phyloP scores from a whole-genome alignment of 768 basidiomycete genomes.

The Lactarius pseudohatsudake region DNA sequence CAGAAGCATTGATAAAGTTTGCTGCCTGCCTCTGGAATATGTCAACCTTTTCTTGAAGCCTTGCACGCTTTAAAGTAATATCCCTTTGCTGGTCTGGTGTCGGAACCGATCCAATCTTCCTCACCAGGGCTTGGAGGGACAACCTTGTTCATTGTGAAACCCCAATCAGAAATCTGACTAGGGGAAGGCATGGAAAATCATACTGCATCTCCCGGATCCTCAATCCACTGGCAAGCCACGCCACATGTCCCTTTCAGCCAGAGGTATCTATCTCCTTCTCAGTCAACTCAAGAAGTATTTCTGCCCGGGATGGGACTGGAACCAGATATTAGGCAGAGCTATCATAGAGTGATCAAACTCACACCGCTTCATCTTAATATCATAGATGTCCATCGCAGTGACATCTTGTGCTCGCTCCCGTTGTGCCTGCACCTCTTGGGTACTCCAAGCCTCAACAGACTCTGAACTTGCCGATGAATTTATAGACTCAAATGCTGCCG shows the following conservation, averaged over 20 bases:
- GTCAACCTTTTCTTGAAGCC: neutral
- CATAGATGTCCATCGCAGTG: conserved; percentile 4
- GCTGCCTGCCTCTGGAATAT: conserved; percentile 1
- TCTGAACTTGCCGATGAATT: neutral
- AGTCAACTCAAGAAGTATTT: no score
- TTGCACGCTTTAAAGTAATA: neutral
- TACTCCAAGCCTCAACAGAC: neutral
- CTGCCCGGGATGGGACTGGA: no score
- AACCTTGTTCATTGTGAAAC: neutral
- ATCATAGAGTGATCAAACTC: neutral
- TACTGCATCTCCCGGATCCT: conserved; percentile 11
- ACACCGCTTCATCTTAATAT: neutral
- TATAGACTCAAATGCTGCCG: neutral
- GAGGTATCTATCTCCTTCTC: no score
- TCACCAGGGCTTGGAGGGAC: neutral
- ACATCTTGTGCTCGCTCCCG: neutral
- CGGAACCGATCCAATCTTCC: neutral
- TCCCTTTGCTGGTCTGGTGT: neutral
- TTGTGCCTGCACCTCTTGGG: neutral
- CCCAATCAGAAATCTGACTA: neutral
- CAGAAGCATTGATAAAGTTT: no score
- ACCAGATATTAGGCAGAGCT: no score
- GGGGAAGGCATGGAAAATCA: neutral
- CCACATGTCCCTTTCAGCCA: no score
- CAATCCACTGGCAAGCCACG: neutral